phyloP scores from a whole-genome alignment of 495 filamentous ascomycete genomes.

The Pyrenopolyporus hunteri region DNA sequence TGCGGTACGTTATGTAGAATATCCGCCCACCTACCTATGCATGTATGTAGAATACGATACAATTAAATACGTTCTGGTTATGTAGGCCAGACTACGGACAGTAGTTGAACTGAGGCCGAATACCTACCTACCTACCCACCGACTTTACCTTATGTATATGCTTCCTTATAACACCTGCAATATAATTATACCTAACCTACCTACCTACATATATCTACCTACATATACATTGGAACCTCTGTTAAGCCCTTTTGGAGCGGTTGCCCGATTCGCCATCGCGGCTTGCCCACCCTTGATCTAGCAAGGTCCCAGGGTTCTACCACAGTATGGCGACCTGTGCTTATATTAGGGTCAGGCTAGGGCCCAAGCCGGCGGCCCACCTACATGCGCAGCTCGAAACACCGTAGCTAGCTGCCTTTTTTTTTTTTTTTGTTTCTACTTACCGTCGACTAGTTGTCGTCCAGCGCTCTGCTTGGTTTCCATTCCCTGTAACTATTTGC shows the following conservation, averaged over 20 bases:
- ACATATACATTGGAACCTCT: slow-evolving; percentile 26
- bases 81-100: too few species aligned
- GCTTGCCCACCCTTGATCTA: slow-evolving; percentile 41
- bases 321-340: slow-evolving; percentile 38
- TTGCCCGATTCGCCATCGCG: slow-evolving; percentile 44
- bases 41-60: too few species aligned
- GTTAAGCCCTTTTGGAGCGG: slow-evolving; percentile 35
- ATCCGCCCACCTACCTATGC: slow-evolving; percentile 1
- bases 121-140: too few species aligned
- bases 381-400: slow-evolving; percentile 38
- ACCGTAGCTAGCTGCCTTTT: slow-evolving; percentile 33
- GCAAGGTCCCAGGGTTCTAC: slow-evolving; percentile 42
- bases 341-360: slow-evolving; percentile 40
- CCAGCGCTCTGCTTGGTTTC: slow-evolving; percentile 36
- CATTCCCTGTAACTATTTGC: slow-evolving; percentile 34
- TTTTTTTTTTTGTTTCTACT: too few species aligned
- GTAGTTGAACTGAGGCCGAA: too few species aligned
- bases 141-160: too few species aligned
- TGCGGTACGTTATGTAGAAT: slow-evolving; percentile 24
- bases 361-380: slow-evolving; percentile 37
- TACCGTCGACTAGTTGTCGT: slow-evolving; percentile 24
- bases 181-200: neutral
- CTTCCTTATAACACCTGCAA: neutral
- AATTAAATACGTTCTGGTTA: too few species aligned
- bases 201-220: slow-evolving; percentile 3